Evolutionary conservation across 176 grass and related monocot species (phyloP), one percentile per base, ranked within the genome.

Genomic region (Lolium rigidum): DNA sequence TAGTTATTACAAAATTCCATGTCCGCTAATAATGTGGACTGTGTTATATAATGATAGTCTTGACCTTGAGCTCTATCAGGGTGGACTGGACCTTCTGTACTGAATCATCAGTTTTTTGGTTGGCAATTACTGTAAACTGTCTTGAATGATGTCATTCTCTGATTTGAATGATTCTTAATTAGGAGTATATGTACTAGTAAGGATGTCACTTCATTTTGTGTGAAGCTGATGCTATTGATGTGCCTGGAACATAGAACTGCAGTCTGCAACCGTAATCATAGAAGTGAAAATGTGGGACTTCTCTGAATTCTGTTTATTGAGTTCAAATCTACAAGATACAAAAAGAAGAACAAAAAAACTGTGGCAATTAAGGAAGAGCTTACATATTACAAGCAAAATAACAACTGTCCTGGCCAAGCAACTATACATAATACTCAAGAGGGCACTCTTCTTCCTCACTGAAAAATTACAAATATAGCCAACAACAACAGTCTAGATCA

Each of bases 381-480:
- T 41, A 70, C 38, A 43, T 68, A 74, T 74, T 75, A 75, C 24
- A 75, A 75, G 46, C 47, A 74, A 51, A 74, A 74, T 11, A 74
- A 50, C 13, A 65, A 31, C 25, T 70, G 67, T 70, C 38, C 26
- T 68, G 26, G 6, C 31, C 65, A 66, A 66, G 14, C 63, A 68
- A 35, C 5, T 31, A 31, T 68, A 68, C 65, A 68, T 18, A 35
- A 75, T 2, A 31, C 21, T 52, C 22, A 75, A 52, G 72, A 75
- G 72, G 47, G 72, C 72, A 75, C 47, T 75, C 22, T 75, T 75
- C 72, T 52, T 75, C 14, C 72, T 12, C 72, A 75, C 47, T 75
- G 71, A 2, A 74, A 75, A 51, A 51, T 68, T 75, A 31, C 72
- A 75, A 75, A 51, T 52, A 52, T 50, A 50, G 24, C 46, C 71